Evolutionary conservation across 768 basidiomycete species (phyloP).

Genomic region (Candolleomyces efflorescens): DNA sequence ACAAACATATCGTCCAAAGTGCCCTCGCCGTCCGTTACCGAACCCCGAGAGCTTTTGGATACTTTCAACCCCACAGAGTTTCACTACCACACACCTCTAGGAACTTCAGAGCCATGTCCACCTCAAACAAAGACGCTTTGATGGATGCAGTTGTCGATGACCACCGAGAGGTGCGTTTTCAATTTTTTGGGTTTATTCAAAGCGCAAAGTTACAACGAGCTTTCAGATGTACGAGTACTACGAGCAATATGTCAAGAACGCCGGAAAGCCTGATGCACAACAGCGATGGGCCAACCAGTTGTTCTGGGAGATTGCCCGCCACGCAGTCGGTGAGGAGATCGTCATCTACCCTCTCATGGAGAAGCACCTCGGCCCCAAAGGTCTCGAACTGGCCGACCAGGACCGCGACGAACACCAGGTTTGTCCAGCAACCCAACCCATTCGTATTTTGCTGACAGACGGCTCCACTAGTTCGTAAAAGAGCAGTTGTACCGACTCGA

Average conservation of each 20-base stretch:
- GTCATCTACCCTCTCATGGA: constrained; percentile 52
- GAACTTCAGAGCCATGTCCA: neutral
- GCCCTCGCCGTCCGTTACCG: neutral
- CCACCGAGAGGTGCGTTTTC: neutral
- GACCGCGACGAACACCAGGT: constrained; percentile 46
- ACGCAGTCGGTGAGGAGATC: constrained; percentile 49
- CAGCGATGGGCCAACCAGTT: constrained; percentile 43
- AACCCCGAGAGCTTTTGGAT: neutral
- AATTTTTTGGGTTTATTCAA: neutral
- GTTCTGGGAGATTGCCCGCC: constrained; percentile 47
- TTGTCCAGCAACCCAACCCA: too few species aligned
- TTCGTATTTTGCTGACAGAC: too few species aligned
- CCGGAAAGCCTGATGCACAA: constrained; percentile 32
- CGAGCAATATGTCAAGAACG: constrained; percentile 32
- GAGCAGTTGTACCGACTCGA: constrained; percentile 44
- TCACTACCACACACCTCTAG: neutral
- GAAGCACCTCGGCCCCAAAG: constrained; percentile 40
- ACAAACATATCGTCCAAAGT: neutral
- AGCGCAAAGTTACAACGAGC: neutral
- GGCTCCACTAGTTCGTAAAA: constrained; percentile 31
- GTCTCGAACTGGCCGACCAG: constrained; percentile 36
- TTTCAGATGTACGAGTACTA: constrained; percentile 44
- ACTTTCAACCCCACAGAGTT: neutral
- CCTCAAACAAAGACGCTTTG: neutral
- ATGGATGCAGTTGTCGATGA: neutral